Percentiles rank a stretch among this genome's conserved stretches.
These are phyloP conservation scores for Oryza punctata DNA, from an alignment of 176 grass and related monocot genomes.

Conservation along the genomic window DNA sequence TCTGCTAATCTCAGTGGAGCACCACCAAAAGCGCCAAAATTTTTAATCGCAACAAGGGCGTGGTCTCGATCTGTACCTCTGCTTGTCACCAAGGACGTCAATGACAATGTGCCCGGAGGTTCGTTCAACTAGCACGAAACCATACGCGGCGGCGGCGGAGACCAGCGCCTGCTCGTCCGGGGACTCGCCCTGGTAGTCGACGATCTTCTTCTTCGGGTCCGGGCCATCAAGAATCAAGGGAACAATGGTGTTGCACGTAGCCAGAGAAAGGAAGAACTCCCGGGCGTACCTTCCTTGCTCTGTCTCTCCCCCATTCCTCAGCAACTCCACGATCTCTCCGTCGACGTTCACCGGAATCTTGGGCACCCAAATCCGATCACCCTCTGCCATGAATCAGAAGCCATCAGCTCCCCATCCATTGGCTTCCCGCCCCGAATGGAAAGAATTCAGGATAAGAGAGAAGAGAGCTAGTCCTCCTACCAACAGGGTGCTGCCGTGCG, in stretches of 20 bases:
- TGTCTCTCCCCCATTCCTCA: slow-evolving; percentile 41
- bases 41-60: slow-evolving; percentile 9
- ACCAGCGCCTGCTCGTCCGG: slow-evolving; percentile 96
- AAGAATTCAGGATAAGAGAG: slow-evolving; percentile 34
- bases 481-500: slow-evolving; percentile 37
- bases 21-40: slow-evolving; percentile 11
- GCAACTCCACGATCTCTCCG: slow-evolving; percentile 45
- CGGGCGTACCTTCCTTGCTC: slow-evolving; percentile 44
- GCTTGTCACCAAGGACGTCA: slow-evolving; percentile 79
- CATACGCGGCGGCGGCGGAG: slow-evolving; percentile 77
- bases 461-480: slow-evolving; percentile 47
- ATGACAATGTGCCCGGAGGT: slow-evolving; percentile 80
- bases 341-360: slow-evolving; percentile 70
- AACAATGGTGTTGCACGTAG: slow-evolving; percentile 90
- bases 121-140: slow-evolving; percentile 81
- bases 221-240: slow-evolving; percentile 49
- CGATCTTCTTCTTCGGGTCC: slow-evolving; percentile 53
- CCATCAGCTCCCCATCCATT: slow-evolving; percentile 20
- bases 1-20: slow-evolving; percentile 8
- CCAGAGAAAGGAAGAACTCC: slow-evolving; percentile 82
- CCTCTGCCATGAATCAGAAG: slow-evolving; percentile 36
- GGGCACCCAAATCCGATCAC: slow-evolving; percentile 52
- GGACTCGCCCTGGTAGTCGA: slow-evolving; percentile 93
- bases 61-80: slow-evolving; percentile 63
- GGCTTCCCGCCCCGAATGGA: slow-evolving; percentile 9